Evolutionary conservation across 2,329 filamentous ascomycete genomes (phyloP).

Genomic region (Phyllosticta paracitricarpa): DNA sequence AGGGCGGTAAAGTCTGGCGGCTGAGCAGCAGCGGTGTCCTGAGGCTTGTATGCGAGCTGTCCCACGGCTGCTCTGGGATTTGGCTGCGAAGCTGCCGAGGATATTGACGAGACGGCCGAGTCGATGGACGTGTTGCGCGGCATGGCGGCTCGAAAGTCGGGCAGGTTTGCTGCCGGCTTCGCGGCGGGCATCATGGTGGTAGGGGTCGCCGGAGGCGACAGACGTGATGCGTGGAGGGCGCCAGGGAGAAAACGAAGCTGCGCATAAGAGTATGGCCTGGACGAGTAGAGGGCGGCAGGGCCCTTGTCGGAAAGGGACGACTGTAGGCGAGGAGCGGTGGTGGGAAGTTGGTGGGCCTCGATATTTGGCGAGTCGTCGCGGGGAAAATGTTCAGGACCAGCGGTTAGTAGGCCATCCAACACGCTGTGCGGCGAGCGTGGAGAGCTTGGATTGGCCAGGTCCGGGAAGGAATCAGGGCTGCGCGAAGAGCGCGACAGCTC

Average conservation of each 20-base stretch:
- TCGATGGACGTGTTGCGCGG: slow-evolving; percentile 83
- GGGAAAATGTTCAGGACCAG: slow-evolving; percentile 2
- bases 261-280: slow-evolving; percentile 22
- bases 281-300: slow-evolving; percentile 11
- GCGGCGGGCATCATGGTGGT: slow-evolving; percentile 26
- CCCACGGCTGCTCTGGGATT: slow-evolving; percentile 37
- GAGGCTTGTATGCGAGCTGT: not conserved
- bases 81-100: slow-evolving; percentile 44
- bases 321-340: slow-evolving; percentile 11
- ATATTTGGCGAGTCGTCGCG: slow-evolving; percentile 4
- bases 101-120: slow-evolving; percentile 66
- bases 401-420: slow-evolving; percentile 28
- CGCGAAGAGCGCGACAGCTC: slow-evolving; percentile 2
- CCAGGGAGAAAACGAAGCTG: slow-evolving; percentile 27
- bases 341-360: slow-evolving; percentile 3
- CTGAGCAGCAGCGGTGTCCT: slow-evolving; percentile 38
- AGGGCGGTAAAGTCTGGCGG: slow-evolving; percentile 65
- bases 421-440: slow-evolving; percentile 29
- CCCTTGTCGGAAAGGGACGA: slow-evolving; percentile 11
- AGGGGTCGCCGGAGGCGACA: slow-evolving; percentile 26
- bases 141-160: slow-evolving; percentile 22
- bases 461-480: slow-evolving; percentile 1
- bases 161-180: slow-evolving; percentile 21
- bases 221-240: slow-evolving; percentile 18
- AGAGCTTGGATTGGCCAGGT: slow-evolving; percentile 18